phyloP scores from a whole-genome alignment of 305 asterid genomes.

The Euphrasia arctica region DNA sequence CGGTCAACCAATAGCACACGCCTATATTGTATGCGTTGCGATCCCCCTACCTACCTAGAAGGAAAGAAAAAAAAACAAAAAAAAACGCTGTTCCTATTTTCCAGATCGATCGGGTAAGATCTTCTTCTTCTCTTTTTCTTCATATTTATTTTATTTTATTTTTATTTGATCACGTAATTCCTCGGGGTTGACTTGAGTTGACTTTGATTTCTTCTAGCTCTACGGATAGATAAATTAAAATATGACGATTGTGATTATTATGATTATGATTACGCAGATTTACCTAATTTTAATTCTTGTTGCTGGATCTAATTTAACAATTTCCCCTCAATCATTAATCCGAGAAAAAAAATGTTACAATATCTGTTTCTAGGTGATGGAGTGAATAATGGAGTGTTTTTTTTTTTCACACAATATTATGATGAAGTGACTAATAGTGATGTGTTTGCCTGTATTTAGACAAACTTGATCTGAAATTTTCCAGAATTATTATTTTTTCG shows the following conservation, averaged over 20 bases:
- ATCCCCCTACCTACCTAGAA: not conserved
- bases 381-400: too few relatives aligned
- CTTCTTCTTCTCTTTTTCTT: not conserved
- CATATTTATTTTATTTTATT: not conserved
- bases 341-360: not conserved
- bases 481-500: too few relatives aligned
- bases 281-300: not conserved
- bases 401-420: too few relatives aligned
- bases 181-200: slow-evolving; percentile 18
- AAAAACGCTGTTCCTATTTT: slow-evolving; percentile 14
- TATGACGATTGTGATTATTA: not conserved
- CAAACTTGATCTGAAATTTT: not conserved
- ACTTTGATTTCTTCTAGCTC: slow-evolving; percentile 4
- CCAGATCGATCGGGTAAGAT: slow-evolving; percentile 27
- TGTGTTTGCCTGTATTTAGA: too few relatives aligned
- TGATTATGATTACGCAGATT: slow-evolving; percentile 19
- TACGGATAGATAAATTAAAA: not conserved
- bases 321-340: too few relatives aligned
- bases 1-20: slow-evolving; percentile 22
- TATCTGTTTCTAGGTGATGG: not conserved
- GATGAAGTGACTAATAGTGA: too few relatives aligned
- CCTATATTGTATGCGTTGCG: slow-evolving; percentile 4
- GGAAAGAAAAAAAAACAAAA: not conserved
- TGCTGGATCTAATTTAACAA: not conserved
- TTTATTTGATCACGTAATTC: not conserved